Base-by-base conservation (phyloP, 768 basidiomycete species). In the Grammothele lineata region DNA sequence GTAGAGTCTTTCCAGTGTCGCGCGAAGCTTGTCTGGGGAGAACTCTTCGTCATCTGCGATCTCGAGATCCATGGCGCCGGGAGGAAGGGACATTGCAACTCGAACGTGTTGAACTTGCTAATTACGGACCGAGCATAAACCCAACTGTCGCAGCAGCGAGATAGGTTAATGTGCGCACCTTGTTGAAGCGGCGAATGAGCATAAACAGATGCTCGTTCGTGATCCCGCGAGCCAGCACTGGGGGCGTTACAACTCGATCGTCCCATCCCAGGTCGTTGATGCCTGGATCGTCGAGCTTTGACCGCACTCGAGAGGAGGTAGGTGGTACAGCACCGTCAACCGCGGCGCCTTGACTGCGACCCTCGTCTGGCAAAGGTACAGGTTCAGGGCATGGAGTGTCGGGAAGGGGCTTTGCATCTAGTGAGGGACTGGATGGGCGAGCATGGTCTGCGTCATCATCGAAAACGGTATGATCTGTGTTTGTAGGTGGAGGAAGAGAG, bases 21-120 rank as follows among this genome's bases (percentile, higher is more conserved):
- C 66, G 17, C 72, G 57, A 7, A 73, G 59, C 55, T 70, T 73
- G 52, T 72, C 73, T 0, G 71, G 66, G 1, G 67, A 63, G 55
- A 73, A 73, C 48, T 71, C 70, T 50, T 71, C 71, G 19, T 69
- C 57, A 8, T 59, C 60, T 2, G 66, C 54, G 8, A 66, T 59
- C 45, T 70, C 67, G 6, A 73, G 62, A 47, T 75, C 73, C 17
- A 73, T 66, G 9, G 10, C 5, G n/a, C n/a, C n/a, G n/a, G n/a
- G n/a, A n/a, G n/a, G n/a, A n/a, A n/a, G n/a, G n/a, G n/a, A n/a
- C n/a, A n/a, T n/a, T n/a, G n/a, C n/a, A n/a, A n/a, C n/a, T n/a
- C n/a, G n/a, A n/a, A n/a, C n/a, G n/a, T n/a, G n/a, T n/a, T n/a
- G n/a, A n/a, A n/a, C n/a, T n/a, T n/a, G n/a, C n/a, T n/a, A n/a